These are phyloP conservation scores for Aureobasidium leucospermi DNA, from an alignment of 2,329 filamentous ascomycete species.

Conservation along the genomic window DNA sequence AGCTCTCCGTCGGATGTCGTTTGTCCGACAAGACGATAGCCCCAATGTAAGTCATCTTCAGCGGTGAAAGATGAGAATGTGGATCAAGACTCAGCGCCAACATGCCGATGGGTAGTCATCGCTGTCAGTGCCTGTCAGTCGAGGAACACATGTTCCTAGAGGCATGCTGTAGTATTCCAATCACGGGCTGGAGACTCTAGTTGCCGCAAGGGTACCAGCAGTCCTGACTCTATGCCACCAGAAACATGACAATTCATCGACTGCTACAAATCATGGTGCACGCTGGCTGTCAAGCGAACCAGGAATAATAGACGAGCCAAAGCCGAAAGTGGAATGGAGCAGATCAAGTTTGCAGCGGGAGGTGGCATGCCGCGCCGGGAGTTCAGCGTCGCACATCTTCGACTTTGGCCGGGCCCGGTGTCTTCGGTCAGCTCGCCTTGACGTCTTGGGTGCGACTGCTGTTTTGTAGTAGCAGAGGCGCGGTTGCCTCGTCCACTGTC, in stretches of 20 bases:
- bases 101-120: neutral
- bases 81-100: neutral
- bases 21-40: neutral
- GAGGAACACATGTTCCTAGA: neutral
- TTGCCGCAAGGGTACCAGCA: neutral
- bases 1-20: neutral
- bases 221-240: neutral
- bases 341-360: constrained; percentile 1
- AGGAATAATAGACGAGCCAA: neutral
- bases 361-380: neutral
- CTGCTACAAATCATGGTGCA: neutral
- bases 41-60: neutral
- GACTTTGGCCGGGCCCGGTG: constrained; percentile 1
- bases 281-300: neutral
- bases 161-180: neutral
- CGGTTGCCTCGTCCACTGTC: constrained; percentile 1
- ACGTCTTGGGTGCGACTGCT: constrained; percentile 6
- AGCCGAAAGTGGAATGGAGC: neutral
- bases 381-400: neutral
- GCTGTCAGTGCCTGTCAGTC: neutral
- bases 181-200: neutral
- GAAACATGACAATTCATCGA: neutral
- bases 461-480: neutral
- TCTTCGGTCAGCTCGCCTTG: neutral
- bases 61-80: neutral